Base-by-base conservation (phyloP, 2,329 filamentous ascomycete genomes). In the Simplicillium sp. region DNA sequence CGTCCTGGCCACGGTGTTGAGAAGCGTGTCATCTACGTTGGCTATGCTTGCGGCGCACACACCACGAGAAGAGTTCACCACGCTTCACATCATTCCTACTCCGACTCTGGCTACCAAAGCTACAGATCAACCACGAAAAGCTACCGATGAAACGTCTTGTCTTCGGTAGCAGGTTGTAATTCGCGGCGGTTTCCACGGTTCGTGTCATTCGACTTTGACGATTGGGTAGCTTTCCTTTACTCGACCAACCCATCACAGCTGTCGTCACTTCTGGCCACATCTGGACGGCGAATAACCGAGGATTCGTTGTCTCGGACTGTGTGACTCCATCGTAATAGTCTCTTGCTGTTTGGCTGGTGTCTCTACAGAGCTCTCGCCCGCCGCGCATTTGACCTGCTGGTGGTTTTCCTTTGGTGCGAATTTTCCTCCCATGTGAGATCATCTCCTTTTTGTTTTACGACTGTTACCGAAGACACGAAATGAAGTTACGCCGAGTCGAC, bases 21-120 rank as follows among this genome's bases (percentile, higher is more conserved):
- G 50, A 80, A 85, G 54, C 82, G 83, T 57, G 84, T 77, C 7
- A 84, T 95, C 39, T 70, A 86, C 15, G 87, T 95, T 17, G 89
- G 88, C 39, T 92, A 92, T 56, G 75, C 82, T 39, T 95, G 88
- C 64, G 60, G 66, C 36, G 60, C 58, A 18, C 83, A 87, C 40
- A 45, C 57, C 7, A 49, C 53, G 28, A 57, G 60, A 37, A 55
- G 59, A 31, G 58, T 63, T 25, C 60, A 70, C 40, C 57, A 64
- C 44, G 55, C 64, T 25, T 57, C 61, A 40, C 53, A 51, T 25
- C 63, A 64, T 46, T 57, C 50, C 39, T 75, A 77, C 53, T 70
- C 72, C 14, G 72, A 76, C 57, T 75, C 72, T 7, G 70, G 70
- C 42, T 75, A 76, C 53, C 60, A 70, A 51, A 75, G 71, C 55